Evolutionary conservation across 192 early-diverging fungal species (phyloP).

Genomic region (Lunasporangiospora selenospora): DNA sequence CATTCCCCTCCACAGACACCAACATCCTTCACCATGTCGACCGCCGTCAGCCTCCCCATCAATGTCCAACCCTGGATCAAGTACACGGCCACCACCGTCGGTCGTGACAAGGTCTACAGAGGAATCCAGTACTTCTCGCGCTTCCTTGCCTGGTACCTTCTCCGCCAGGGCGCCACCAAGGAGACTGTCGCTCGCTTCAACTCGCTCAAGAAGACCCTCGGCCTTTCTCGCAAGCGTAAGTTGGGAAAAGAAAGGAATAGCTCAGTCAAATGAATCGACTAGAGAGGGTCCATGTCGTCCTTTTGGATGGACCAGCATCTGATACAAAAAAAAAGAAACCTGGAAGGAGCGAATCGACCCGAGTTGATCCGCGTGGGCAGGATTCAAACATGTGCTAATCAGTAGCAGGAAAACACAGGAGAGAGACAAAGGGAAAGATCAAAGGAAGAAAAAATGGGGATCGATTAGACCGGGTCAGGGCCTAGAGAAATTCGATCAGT

Average conservation of each 20-base stretch:
- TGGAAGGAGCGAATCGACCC: too few relatives aligned
- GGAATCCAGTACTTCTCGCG: conserved; percentile 89
- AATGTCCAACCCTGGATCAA: conserved; percentile 52
- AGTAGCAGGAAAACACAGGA: too few relatives aligned
- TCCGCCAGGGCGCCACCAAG: conserved; percentile 60
- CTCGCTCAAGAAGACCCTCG: conserved; percentile 65
- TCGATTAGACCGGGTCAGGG: too few relatives aligned
- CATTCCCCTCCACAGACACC: not conserved
- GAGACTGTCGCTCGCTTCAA: conserved; percentile 63
- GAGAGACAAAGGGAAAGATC: too few relatives aligned
- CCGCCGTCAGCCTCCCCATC: conserved; percentile 15
- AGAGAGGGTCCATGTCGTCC: too few relatives aligned
- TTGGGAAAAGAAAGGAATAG: too few relatives aligned
- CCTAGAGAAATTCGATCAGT: too few relatives aligned
- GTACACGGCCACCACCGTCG: conserved; percentile 67
- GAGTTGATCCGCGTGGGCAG: too few relatives aligned
- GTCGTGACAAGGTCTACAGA: conserved; percentile 81
- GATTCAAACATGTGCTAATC: not conserved
- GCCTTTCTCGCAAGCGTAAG: conserved; percentile 71
- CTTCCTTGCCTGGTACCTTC: conserved; percentile 74
- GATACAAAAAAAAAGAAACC: too few relatives aligned
- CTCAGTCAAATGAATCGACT: too few relatives aligned
- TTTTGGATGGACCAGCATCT: too few relatives aligned
- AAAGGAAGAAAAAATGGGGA: too few relatives aligned
- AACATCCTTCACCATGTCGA: conserved; percentile 5